phyloP scores from a whole-genome alignment of 2,329 filamentous ascomycete genomes.

The Didymella sp. region DNA sequence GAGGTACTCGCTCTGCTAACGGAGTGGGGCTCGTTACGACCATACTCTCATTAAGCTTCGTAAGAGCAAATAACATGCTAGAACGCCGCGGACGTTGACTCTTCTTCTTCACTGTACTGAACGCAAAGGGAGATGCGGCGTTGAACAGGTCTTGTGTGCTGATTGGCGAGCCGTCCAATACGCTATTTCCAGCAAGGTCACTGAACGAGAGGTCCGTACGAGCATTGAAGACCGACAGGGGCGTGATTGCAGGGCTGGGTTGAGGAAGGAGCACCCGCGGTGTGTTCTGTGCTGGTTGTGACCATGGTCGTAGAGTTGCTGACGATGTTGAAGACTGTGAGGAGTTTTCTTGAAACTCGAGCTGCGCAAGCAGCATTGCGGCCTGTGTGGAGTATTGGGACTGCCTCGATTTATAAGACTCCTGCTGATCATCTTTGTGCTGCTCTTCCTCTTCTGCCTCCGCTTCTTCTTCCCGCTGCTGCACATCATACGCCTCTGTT shows the following conservation, averaged over 20 bases:
- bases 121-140: conserved; percentile 50
- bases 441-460: conserved; percentile 3
- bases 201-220: conserved; percentile 15
- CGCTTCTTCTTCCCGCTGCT: neutral
- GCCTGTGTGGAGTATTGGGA: conserved; percentile 48
- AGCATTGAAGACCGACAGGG: conserved; percentile 38
- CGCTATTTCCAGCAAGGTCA: conserved; percentile 9
- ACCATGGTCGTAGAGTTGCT: conserved; percentile 25
- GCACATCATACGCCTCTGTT: neutral
- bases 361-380: conserved; percentile 44
- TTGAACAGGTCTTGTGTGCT: conserved; percentile 56
- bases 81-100: conserved; percentile 25
- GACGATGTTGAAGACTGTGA: conserved; percentile 28
- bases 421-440: conserved; percentile 7
- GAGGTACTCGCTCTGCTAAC: conserved; percentile 31
- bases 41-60: conserved; percentile 20
- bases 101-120: conserved; percentile 53
- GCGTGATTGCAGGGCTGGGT: conserved; percentile 38
- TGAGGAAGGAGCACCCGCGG: conserved; percentile 21
- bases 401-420: conserved; percentile 20
- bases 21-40: conserved; percentile 32
- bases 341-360: conserved; percentile 42
- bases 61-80: conserved; percentile 34
- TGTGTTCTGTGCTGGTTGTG: conserved; percentile 27
- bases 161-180: conserved; percentile 28